These are phyloP conservation scores for Phytophthora agathidicida DNA, from an alignment of 352 stramenopile species.

Conservation along the genomic window DNA sequence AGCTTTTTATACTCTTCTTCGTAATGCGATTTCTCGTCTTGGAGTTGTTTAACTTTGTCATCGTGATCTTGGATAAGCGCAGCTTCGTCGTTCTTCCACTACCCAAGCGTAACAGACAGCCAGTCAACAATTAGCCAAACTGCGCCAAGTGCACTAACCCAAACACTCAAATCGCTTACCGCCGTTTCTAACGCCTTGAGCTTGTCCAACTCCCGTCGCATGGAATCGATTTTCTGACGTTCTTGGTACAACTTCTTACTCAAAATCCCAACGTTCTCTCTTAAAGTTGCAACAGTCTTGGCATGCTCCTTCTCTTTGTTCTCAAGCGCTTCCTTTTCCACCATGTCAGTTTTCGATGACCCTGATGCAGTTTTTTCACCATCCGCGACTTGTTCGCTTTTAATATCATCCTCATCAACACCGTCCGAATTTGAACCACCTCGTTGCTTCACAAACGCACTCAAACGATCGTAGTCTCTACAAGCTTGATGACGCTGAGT, in stretches of 20 bases:
- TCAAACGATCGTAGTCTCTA: constrained; percentile 76
- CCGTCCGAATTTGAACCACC: constrained; percentile 21
- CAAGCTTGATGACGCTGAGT: constrained; percentile 78
- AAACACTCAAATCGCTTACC: constrained; percentile 38
- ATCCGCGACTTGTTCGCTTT: constrained; percentile 29
- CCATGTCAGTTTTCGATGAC: constrained; percentile 10
- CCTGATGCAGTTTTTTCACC: constrained; percentile 14
- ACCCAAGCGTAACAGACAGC: constrained; percentile 5
- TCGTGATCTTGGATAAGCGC: constrained; percentile 57
- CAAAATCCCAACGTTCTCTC: constrained; percentile 44
- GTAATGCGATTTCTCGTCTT: constrained; percentile 59
- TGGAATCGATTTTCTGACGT: constrained; percentile 40
- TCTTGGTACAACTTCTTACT: constrained; percentile 59
- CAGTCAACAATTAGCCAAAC: constrained; percentile 9
- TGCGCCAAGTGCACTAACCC: background rate
- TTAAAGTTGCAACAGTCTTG: constrained; percentile 41
- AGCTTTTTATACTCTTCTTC: constrained; percentile 64
- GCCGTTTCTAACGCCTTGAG: constrained; percentile 59
- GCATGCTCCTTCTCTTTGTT: constrained; percentile 40
- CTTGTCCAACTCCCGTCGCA: constrained; percentile 68
- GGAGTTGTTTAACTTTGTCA: constrained; percentile 63
- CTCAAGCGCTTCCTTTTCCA: constrained; percentile 40
- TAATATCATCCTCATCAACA: constrained; percentile 18
- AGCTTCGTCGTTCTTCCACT: constrained; percentile 73
- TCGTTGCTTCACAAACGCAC: constrained; percentile 54